A percentile compares a stretch with the other conserved stretches of the same genome.
Conservation (phyloP, 306 rosid genomes). For the Fagus crenata region DNA sequence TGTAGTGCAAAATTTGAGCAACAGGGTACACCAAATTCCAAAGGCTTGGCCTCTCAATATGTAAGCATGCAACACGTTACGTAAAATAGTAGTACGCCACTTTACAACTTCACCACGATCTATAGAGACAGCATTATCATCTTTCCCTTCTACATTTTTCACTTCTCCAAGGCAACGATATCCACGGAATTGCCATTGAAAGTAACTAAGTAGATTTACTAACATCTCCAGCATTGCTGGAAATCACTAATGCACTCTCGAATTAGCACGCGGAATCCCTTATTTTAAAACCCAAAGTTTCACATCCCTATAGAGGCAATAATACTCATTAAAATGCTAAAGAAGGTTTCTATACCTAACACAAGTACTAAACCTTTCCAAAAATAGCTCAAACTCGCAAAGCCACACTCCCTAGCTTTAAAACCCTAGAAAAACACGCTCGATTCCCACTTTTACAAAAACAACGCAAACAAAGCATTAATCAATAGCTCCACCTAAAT, state of each 20-base stretch:
- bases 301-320: not conserved
- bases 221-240: not conserved
- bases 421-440: not conserved
- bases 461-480: not conserved
- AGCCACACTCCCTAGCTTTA: not conserved
- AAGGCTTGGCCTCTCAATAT: too few species aligned
- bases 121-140: not conserved
- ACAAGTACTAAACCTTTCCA: not conserved
- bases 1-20: not conserved
- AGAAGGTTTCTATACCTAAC: not conserved
- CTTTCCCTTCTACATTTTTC: not conserved
- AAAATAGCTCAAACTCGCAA: not conserved
- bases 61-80: too few species aligned
- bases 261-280: not conserved
- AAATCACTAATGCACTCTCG: conserved; percentile 2
- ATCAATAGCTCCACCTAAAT: not conserved
- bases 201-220: not conserved
- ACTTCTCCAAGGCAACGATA: not conserved
- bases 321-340: not conserved
- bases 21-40: not conserved
- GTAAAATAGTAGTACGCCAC: not conserved
- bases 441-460: not conserved
- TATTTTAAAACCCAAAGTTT: not conserved
- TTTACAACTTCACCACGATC: not conserved
- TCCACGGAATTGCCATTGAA: not conserved